Conservation (phyloP, 257 asterid species). For the Solanum dulcamara region DNA sequence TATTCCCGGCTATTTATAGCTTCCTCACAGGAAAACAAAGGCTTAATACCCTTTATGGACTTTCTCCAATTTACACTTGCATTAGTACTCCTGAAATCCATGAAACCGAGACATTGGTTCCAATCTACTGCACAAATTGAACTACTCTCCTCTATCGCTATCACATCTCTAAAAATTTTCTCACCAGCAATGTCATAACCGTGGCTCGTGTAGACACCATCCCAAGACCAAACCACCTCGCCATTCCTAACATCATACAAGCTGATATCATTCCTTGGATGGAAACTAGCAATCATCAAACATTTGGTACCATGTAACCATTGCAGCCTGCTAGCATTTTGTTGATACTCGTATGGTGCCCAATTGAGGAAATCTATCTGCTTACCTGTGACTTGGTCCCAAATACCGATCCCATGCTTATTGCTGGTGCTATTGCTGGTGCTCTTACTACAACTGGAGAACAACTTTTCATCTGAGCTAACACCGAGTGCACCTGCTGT, state of each 20-base stretch:
- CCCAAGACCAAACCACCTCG: not conserved
- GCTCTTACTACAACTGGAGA: slow-evolving; percentile 53
- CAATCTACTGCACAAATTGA: slow-evolving; percentile 38
- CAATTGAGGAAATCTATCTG: slow-evolving; percentile 58
- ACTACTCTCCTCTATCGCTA: not conserved
- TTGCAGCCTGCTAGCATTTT: slow-evolving; percentile 67
- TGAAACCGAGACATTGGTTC: slow-evolving; percentile 71
- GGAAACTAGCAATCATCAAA: slow-evolving; percentile 53
- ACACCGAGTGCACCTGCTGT: slow-evolving; percentile 61
- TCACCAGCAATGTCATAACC: not conserved
- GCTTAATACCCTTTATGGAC: not conserved
- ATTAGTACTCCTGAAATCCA: slow-evolving; percentile 53
- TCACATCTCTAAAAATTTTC: not conserved
- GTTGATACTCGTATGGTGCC: slow-evolving; percentile 46
- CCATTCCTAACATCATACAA: slow-evolving; percentile 60
- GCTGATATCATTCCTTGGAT: slow-evolving; percentile 64
- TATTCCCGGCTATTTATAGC: slow-evolving; percentile 11
- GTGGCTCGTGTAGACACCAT: not conserved
- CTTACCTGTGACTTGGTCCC: slow-evolving; percentile 73
- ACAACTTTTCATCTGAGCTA: slow-evolving; percentile 46
- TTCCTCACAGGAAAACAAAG: slow-evolving; percentile 13
- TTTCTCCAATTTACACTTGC: slow-evolving; percentile 3
- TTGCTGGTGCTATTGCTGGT: slow-evolving; percentile 53
- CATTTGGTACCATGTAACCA: slow-evolving; percentile 58
- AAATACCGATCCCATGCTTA: slow-evolving; percentile 65